A percentile compares a stretch with the other conserved stretches of the same genome.
These are phyloP conservation scores for Pythium utonaiense DNA, from an alignment of 352 stramenopile species.

Conservation along the genomic window DNA sequence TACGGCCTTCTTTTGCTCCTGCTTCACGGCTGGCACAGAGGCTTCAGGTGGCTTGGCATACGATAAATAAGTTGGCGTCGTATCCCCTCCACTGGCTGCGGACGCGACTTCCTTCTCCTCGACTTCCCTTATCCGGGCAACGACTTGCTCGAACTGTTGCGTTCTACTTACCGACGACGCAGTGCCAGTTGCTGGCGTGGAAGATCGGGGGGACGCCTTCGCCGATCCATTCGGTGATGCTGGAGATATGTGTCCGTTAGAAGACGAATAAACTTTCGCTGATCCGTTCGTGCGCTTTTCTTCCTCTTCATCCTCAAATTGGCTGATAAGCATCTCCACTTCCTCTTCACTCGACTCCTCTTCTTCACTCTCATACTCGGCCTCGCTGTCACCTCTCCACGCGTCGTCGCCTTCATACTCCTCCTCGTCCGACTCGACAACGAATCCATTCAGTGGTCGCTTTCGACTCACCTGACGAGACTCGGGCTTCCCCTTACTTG, in stretches of 20 bases:
- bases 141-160: conserved; percentile 12
- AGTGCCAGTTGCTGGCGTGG: neutral
- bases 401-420: conserved; percentile 12
- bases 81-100: neutral
- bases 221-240: neutral
- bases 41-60: conserved; percentile 6
- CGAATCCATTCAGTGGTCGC: conserved; percentile 13
- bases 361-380: conserved; percentile 32
- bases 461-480: neutral
- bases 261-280: neutral
- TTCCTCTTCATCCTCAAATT: conserved; percentile 37
- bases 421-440: conserved; percentile 21
- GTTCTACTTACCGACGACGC: neutral
- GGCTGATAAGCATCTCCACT: conserved; percentile 5
- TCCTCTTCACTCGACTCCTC: conserved; percentile 33
- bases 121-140: conserved; percentile 1
- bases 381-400: conserved; percentile 26
- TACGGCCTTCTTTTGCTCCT: neutral
- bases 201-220: neutral
- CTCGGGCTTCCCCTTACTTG: neutral
- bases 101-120: conserved; percentile 1
- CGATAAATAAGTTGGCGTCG: conserved; percentile 18
- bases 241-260: neutral
- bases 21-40: conserved; percentile 8
- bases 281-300: conserved; percentile 18